A percentile compares a stretch with the other conserved stretches of the same genome.
Conservation (phyloP, 2,329 filamentous ascomycete species). For the Phyllosticta citrichinensis region DNA sequence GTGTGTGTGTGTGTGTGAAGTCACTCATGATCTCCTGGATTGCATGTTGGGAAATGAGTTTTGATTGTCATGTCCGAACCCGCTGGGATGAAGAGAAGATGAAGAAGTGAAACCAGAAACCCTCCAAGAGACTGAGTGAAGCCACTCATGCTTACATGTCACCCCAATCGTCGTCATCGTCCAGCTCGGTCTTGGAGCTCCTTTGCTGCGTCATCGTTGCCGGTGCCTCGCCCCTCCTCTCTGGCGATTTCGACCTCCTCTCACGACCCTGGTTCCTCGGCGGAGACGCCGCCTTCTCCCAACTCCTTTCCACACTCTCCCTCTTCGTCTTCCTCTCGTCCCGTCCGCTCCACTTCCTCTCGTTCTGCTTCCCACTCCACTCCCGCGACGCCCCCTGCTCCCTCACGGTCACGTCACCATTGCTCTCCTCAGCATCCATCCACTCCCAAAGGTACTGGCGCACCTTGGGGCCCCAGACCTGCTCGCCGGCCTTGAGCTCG, state of each 20-base stretch:
- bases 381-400: conserved; percentile 12
- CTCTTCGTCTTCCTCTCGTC: conserved; percentile 11
- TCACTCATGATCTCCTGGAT: too few species aligned
- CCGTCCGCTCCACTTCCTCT: not conserved
- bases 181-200: not conserved
- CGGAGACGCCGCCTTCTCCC: not conserved
- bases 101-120: too few species aligned
- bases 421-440: conserved; percentile 33
- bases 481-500: conserved; percentile 66
- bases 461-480: conserved; percentile 73
- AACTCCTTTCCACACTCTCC: not conserved
- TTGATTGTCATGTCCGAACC: too few species aligned
- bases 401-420: not conserved
- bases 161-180: not conserved
- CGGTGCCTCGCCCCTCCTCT: not conserved
- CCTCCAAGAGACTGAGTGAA: not conserved
- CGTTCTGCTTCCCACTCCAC: conserved; percentile 7
- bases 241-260: not conserved
- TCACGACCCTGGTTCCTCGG: not conserved
- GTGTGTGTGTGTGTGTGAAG: too few species aligned
- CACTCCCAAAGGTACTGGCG: conserved; percentile 45
- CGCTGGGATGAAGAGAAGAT: too few species aligned
- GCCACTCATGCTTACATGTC: not conserved
- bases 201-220: not conserved
- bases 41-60: too few species aligned